A percentile compares a stretch with the other conserved stretches of the same genome.
These are phyloP conservation scores for Penicillium hesseltinei DNA, from an alignment of 2,329 filamentous ascomycete species.

Conservation along the genomic window DNA sequence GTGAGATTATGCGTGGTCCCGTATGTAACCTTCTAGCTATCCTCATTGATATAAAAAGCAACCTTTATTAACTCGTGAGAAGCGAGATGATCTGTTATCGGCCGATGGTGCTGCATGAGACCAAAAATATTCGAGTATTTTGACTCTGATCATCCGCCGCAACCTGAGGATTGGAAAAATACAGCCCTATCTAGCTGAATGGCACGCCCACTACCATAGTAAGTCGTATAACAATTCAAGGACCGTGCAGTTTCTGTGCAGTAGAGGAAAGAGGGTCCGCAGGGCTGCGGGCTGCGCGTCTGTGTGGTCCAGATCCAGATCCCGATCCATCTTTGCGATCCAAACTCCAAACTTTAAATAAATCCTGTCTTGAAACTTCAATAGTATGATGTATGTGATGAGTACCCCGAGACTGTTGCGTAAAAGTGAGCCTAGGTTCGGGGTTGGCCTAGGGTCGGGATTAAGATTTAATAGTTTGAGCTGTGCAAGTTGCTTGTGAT, in stretches of 20 bases:
- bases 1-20: no score
- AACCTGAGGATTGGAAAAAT: background rate
- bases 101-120: no score
- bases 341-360: background rate
- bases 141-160: background rate
- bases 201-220: background rate
- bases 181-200: background rate
- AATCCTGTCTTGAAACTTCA: background rate
- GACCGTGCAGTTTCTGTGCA: background rate
- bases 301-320: no score
- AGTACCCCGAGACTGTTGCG: background rate
- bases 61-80: no score
- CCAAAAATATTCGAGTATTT: background rate
- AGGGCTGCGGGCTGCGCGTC: background rate
- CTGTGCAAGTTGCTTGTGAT: background rate
- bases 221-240: background rate
- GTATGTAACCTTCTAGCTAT: no score
- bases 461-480: background rate
- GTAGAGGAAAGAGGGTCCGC: background rate
- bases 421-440: background rate
- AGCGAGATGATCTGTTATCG: no score
- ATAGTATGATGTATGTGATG: background rate
- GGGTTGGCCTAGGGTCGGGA: background rate
- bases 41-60: no score
- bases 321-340: background rate